Evolutionary conservation across 2,329 filamentous ascomycete genomes (phyloP).

Genomic region (Neobulgaria alba): DNA sequence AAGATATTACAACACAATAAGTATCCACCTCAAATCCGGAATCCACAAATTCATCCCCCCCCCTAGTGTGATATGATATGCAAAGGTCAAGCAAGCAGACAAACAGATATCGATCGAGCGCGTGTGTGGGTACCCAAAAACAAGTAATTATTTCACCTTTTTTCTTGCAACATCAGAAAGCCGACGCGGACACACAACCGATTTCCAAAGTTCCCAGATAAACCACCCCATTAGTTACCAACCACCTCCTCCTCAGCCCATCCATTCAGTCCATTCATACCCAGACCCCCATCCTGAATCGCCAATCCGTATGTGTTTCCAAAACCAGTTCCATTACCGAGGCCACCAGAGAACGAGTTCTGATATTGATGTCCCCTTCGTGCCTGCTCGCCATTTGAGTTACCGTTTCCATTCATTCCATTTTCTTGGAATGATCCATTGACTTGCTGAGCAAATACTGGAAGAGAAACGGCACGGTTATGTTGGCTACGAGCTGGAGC

Average conservation of each 20-base stretch:
- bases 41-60: too few relatives aligned
- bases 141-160: too few relatives aligned
- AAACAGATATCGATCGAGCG: too few relatives aligned
- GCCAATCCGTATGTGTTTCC: conserved; percentile 47
- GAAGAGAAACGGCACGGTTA: conserved; percentile 73
- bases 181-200: too few relatives aligned
- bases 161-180: too few relatives aligned
- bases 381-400: conserved; percentile 35
- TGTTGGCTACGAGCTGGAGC: conserved; percentile 57
- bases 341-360: conserved; percentile 40
- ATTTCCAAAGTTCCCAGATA: too few relatives aligned
- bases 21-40: too few relatives aligned
- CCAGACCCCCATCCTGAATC: conserved; percentile 51
- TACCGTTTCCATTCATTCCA: conserved; percentile 24
- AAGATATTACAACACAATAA: too few relatives aligned
- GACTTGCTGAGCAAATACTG: conserved; percentile 56
- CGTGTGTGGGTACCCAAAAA: too few relatives aligned
- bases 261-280: conserved; percentile 50
- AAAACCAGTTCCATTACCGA: conserved; percentile 21
- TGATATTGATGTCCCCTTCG: conserved; percentile 60
- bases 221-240: conserved; percentile 23
- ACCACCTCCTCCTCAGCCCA: conserved; percentile 51
- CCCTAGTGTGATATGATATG: too few relatives aligned
- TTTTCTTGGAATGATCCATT: conserved; percentile 48
- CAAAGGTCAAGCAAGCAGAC: too few relatives aligned